These are phyloP conservation scores for Wickerhamiella lipophila DNA, from an alignment of 805 yeast genomes.

Conservation along the genomic window DNA sequence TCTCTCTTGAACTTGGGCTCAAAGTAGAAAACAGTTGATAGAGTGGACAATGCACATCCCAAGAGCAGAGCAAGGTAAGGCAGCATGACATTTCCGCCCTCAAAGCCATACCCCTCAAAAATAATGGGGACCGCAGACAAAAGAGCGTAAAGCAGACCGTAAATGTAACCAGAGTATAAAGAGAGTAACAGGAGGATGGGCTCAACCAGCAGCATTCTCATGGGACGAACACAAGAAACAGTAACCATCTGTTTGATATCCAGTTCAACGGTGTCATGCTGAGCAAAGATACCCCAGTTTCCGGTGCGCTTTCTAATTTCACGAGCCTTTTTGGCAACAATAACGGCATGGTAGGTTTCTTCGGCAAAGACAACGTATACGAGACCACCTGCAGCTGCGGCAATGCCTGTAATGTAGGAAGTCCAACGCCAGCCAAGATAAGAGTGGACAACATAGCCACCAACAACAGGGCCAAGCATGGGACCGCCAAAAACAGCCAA, in stretches of 20 bases:
- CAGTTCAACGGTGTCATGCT: constrained; percentile 34
- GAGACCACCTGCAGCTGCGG: constrained; percentile 24
- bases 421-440: constrained; percentile 49
- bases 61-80: constrained; percentile 43
- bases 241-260: constrained; percentile 31
- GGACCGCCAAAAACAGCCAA: constrained; percentile 66
- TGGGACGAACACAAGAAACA: constrained; percentile 24
- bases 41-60: constrained; percentile 52
- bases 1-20: constrained; percentile 42
- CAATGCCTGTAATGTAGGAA: constrained; percentile 37
- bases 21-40: constrained; percentile 36
- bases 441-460: constrained; percentile 71
- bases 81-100: constrained; percentile 15
- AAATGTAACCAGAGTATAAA: constrained; percentile 30
- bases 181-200: constrained; percentile 30
- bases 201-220: constrained; percentile 30
- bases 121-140: constrained; percentile 30
- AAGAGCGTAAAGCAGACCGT: constrained; percentile 30
- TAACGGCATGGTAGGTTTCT: constrained; percentile 59
- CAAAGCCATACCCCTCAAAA: constrained; percentile 45
- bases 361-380: constrained; percentile 35
- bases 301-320: constrained; percentile 36
- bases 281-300: constrained; percentile 40
- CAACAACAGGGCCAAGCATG: constrained; percentile 66
- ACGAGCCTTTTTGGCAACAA: constrained; percentile 32